Conservation (phyloP, 1,139 yeast species). For the Debaryomyces psychrophilus region DNA sequence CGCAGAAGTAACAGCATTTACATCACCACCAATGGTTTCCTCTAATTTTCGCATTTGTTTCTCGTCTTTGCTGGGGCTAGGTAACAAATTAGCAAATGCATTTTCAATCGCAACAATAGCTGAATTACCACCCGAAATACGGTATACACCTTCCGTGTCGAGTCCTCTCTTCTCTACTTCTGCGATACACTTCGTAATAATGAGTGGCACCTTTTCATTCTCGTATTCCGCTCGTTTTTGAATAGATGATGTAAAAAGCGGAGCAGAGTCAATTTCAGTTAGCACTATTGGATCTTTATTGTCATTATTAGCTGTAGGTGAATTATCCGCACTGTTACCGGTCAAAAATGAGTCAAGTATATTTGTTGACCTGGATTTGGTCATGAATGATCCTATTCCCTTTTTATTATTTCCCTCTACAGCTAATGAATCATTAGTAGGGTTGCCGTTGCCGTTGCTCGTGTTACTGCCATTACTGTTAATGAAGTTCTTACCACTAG, state of each 20-base stretch:
- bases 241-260: slow-evolving; percentile 53
- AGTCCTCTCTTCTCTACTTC: slow-evolving; percentile 80
- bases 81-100: slow-evolving; percentile 40
- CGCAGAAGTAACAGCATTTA: slow-evolving; percentile 85
- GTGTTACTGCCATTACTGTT: slow-evolving; percentile 10
- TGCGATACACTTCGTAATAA: slow-evolving; percentile 70
- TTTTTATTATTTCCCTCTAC: slow-evolving; percentile 11
- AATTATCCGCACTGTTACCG: slow-evolving; percentile 18
- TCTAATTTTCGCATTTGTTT: slow-evolving; percentile 45
- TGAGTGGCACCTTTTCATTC: slow-evolving; percentile 62
- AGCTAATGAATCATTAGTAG: slow-evolving; percentile 11
- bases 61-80: slow-evolving; percentile 34
- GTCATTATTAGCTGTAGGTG: slow-evolving; percentile 14
- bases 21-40: slow-evolving; percentile 63
- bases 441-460: not conserved
- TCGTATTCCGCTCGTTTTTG: slow-evolving; percentile 65
- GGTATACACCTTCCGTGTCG: slow-evolving; percentile 81
- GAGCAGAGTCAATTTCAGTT: slow-evolving; percentile 21
- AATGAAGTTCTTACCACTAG: slow-evolving; percentile 12
- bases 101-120: slow-evolving; percentile 64
- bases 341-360: slow-evolving; percentile 45
- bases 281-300: slow-evolving; percentile 9
- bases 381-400: slow-evolving; percentile 17
- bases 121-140: slow-evolving; percentile 87
- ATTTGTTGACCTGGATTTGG: slow-evolving; percentile 54